Percentiles rank a stretch among this genome's conserved stretches.
These are phyloP conservation scores for Russula dissimulans DNA, from an alignment of 768 basidiomycete genomes.

Conservation along the genomic window DNA sequence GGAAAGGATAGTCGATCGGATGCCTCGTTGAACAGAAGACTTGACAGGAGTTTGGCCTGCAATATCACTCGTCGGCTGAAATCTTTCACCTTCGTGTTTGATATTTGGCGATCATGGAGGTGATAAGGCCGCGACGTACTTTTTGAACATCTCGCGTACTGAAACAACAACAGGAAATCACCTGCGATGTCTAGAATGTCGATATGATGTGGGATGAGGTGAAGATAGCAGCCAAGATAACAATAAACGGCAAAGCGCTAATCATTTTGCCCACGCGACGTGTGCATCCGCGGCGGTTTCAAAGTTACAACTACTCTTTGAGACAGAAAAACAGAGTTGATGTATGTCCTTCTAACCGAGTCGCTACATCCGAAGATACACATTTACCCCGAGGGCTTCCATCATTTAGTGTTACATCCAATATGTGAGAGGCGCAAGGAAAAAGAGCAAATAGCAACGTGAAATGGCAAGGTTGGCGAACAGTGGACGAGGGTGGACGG, in stretches of 20 bases:
- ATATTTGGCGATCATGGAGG: neutral
- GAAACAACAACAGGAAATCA: too few species aligned
- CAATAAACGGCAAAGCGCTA: too few species aligned
- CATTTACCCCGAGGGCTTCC: conserved; percentile 16
- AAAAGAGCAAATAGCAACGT: conserved; percentile 16
- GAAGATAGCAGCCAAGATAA: neutral
- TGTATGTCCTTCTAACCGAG: conserved; percentile 4
- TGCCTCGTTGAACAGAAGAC: conserved; percentile 84
- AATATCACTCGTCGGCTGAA: conserved; percentile 69
- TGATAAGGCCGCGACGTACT: conserved; percentile 34
- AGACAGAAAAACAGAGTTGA: neutral
- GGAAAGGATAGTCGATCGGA: conserved; percentile 68
- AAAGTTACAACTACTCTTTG: too few species aligned
- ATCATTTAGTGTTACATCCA: conserved; percentile 19
- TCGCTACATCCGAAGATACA: conserved; percentile 21
- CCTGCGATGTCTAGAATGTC: neutral
- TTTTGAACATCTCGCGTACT: conserved; percentile 57
- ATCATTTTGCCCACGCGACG: too few species aligned
- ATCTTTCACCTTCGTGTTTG: conserved; percentile 34
- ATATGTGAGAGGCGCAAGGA: conserved; percentile 14
- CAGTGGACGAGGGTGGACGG: conserved; percentile 1
- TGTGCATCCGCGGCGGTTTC: too few species aligned
- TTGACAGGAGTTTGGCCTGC: conserved; percentile 87
- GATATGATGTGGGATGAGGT: too few species aligned
- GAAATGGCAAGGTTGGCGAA: conserved; percentile 11